Evolutionary conservation across 1,139 yeast genomes (phyloP), one percentile per base, ranked within the genome.

Genomic region (Spencermartinsiella ligniputridi): DNA sequence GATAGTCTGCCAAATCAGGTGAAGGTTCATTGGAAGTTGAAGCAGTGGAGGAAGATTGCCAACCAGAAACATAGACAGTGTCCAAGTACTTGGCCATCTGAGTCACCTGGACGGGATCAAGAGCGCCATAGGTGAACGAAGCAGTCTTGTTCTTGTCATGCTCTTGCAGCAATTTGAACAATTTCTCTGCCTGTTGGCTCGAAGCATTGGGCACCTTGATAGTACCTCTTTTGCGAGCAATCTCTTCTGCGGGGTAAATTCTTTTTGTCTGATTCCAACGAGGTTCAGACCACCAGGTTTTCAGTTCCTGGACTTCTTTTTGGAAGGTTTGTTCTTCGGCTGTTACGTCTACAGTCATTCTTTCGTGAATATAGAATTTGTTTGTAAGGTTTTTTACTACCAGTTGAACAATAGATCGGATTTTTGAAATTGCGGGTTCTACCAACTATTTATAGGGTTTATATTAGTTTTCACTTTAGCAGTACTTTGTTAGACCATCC

Each of bases 41-140:
- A 46, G 97, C 97, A 42, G 97, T 90, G 29, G 97, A 88, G 43
- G 97, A 89, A 68, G 96, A 89, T 72, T 92, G 97, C 98, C 98
- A 90, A 48, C 98, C 98, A 40, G 96, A 85, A 55, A 90, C 95
- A 68, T 92, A 90, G 58, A 92, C 78, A 20, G 95, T 78, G 69
- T 90, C 98, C 62, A 90, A 75, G 71, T 88, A 87, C 69, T 86
- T 87, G 55, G 96, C 95, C 96, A 90, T 89, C 70, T 90, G 97
- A 48, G 97, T 76, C 57, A 89, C 88, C 64, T 90, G 98, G 55
- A 92, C 85, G 37, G 97, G 97, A 68, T 90, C 98, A 59, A 90
- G 76, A 24, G 97, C 97, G 63, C 98, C 98, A 63, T 88, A 90
- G 36, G 97, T 92, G 74, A 82, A 83, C 18, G 95, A 85, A 40